phyloP scores from a whole-genome alignment of 1,284 basidiomycete genomes.

The Meripilus lineatus region DNA sequence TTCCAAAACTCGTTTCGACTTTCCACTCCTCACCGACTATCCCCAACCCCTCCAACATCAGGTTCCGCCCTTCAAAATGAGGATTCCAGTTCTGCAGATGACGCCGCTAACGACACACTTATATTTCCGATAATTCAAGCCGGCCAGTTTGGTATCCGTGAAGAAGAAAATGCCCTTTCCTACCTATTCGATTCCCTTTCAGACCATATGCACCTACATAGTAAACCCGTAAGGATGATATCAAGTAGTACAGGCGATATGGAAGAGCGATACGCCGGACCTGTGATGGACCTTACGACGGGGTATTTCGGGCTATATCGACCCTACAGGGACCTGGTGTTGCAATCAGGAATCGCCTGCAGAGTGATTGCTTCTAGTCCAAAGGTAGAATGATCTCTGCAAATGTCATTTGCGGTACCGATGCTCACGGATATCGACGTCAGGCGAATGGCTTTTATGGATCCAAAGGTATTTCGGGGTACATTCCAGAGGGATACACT shows the following conservation, averaged over 20 bases:
- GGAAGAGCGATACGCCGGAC: constrained; percentile 23
- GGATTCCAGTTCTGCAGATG: not conserved
- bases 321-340: constrained; percentile 75
- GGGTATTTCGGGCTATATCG: constrained; percentile 92
- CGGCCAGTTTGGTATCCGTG: constrained; percentile 76
- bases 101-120: constrained; percentile 42
- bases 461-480: constrained; percentile 83
- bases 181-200: constrained; percentile 49
- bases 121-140: constrained; percentile 83
- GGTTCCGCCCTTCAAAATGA: not conserved
- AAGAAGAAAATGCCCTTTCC: constrained; percentile 70
- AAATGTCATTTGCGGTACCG: constrained; percentile 4
- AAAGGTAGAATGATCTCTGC: constrained; percentile 43
- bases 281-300: constrained; percentile 76
- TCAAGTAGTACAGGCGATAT: constrained; percentile 3
- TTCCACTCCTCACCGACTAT: constrained; percentile 5
- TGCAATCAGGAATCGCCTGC: constrained; percentile 60
- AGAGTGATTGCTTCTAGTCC: constrained; percentile 85
- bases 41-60: not conserved
- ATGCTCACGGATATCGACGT: constrained; percentile 1
- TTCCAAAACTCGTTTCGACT: constrained; percentile 42
- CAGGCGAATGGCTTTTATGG: constrained; percentile 96
- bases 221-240: not conserved
- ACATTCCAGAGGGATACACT: constrained; percentile 96
- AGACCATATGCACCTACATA: constrained; percentile 7